These are phyloP conservation scores for Fistulinella prunicolor DNA, from an alignment of 768 basidiomycete species.

Conservation along the genomic window DNA sequence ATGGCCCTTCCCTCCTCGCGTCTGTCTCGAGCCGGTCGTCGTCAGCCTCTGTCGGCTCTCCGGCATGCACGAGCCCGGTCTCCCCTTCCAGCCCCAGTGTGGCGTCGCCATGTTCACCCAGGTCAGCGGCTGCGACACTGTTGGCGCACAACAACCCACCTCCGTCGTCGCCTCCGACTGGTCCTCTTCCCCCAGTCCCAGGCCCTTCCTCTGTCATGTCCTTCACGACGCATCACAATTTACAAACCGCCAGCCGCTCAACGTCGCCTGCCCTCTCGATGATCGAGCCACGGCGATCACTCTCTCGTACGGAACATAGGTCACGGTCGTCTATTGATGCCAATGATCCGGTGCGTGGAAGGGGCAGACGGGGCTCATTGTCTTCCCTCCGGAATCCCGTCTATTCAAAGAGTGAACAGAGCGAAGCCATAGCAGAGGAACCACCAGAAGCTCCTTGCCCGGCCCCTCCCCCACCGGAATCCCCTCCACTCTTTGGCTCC, in stretches of 20 bases:
- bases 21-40: slow-evolving; percentile 8
- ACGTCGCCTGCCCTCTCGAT: slow-evolving; percentile 25
- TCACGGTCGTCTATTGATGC: slow-evolving; percentile 17
- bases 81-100: slow-evolving; percentile 3
- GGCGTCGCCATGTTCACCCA: slow-evolving; percentile 15
- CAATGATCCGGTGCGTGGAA: slow-evolving; percentile 11
- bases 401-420: slow-evolving; percentile 8
- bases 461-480: neutral
- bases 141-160: slow-evolving; percentile 45
- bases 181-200: slow-evolving; percentile 65
- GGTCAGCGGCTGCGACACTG: slow-evolving; percentile 4
- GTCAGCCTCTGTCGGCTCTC: slow-evolving; percentile 4
- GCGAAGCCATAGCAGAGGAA: slow-evolving; percentile 20
- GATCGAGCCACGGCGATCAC: slow-evolving; percentile 16
- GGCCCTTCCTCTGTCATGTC: slow-evolving; percentile 56
- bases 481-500: slow-evolving; percentile 4
- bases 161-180: slow-evolving; percentile 52
- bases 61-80: neutral
- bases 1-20: slow-evolving; percentile 12
- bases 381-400: slow-evolving; percentile 29
- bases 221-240: slow-evolving; percentile 39
- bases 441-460: neutral
- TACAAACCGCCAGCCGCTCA: slow-evolving; percentile 20
- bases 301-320: slow-evolving; percentile 15
- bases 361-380: slow-evolving; percentile 26